Base-by-base conservation (phyloP, 441 rosid species). In the Melastoma candidum region DNA sequence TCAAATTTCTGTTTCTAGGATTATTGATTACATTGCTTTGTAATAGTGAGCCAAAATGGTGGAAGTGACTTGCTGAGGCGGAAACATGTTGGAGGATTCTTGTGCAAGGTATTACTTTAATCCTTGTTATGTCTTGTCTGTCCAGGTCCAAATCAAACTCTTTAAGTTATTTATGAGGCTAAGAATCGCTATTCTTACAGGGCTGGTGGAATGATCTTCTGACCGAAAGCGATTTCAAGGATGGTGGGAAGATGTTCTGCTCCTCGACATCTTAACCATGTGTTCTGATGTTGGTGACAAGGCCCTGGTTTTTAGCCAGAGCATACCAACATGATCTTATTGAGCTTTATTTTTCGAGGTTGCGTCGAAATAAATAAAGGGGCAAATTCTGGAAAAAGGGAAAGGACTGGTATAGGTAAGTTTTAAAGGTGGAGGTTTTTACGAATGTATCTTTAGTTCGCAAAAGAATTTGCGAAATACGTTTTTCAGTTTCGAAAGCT, bases 161-260 rank as follows among this genome's bases (percentile, higher is more conserved):
- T n/a, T 36, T 12, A 52, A 26, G 10, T 52, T 22, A 26, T 12
- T 52, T 24, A 12, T 32, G 29, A 44, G 26, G 6, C 46, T 60
- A 27, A 51, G 12, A 43, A 2, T 60, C 46, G 32, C 44, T 25
- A 12, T 44, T 49, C 58, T 58, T 41, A 45, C 71, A 95, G 99
- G 90, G 74, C 71, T 90, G 99, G 99, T 95, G 99, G 96, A 84
- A 81, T 68, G 96, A 90, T 77, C 87, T 95, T 72, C 87, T 95
- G 66, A 77, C 61, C 53, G 81, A 79, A 64, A 78, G 77, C 66
- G 84, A 74, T 70, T 95, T 74, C 66, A 85, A 73, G 71, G 89
- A 82, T 68, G 85, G 99, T 64, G 99, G 99, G 58, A 95, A 95
- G 81, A 87, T 95, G 95, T 95, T 63, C 72, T 95, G 79, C 83